Evolutionary conservation across 495 filamentous ascomycete genomes (phyloP).

Genomic region (Penicillium chermesinum): DNA sequence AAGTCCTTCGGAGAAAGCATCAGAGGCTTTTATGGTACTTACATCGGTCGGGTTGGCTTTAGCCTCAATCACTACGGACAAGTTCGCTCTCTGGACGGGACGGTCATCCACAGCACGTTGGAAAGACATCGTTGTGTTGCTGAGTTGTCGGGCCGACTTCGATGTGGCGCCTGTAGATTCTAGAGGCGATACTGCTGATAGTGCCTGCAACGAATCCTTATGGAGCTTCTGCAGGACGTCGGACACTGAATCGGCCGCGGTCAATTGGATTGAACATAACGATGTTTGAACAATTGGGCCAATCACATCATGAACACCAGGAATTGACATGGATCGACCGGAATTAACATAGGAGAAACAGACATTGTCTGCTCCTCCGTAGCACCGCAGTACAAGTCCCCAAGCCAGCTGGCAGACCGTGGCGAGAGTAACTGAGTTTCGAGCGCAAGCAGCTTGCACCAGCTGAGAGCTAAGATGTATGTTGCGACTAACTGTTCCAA

Average conservation of each 20-base stretch:
- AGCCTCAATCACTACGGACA: neutral
- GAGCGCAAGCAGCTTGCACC: neutral
- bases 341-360: neutral
- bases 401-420: neutral
- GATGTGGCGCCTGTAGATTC: neutral
- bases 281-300: neutral
- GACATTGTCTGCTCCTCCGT: neutral
- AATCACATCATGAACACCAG: neutral
- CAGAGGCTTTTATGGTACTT: neutral
- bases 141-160: neutral
- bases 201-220: neutral
- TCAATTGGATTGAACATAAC: neutral
- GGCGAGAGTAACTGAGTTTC: neutral
- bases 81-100: neutral
- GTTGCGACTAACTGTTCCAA: neutral
- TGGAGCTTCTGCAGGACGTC: neutral
- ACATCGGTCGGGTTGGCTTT: neutral
- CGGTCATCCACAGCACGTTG: neutral
- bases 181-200: neutral
- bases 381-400: neutral
- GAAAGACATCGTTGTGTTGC: neutral
- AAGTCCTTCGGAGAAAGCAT: neutral
- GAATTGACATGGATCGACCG: neutral
- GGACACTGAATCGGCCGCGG: neutral
- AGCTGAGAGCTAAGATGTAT: neutral